These are phyloP conservation scores for Clavispora asparagi DNA, from an alignment of 805 yeast genomes.

Conservation along the genomic window DNA sequence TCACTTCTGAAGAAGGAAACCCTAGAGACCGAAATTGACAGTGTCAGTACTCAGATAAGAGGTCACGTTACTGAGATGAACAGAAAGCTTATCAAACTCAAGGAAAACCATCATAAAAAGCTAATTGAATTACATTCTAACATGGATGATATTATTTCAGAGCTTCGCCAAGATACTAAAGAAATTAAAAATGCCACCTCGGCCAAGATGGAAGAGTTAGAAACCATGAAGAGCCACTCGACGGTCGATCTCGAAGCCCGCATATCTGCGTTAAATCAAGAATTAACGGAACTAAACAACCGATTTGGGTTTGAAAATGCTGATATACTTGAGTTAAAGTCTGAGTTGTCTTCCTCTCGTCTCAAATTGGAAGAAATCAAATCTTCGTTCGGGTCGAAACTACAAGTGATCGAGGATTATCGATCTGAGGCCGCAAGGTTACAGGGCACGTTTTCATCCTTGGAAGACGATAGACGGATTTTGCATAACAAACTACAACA, in stretches of 20 bases:
- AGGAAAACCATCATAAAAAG: constrained; percentile 21
- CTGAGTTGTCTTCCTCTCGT: background rate
- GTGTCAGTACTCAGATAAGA: constrained; percentile 2
- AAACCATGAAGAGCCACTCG: constrained; percentile 4
- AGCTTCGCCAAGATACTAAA: constrained; percentile 8
- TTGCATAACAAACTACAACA: constrained; percentile 78
- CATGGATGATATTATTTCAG: constrained; percentile 14
- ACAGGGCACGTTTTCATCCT: constrained; percentile 36
- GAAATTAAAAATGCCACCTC: constrained; percentile 3
- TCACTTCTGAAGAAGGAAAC: background rate
- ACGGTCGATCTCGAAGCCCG: background rate
- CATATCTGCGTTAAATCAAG: background rate
- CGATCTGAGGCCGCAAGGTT: background rate
- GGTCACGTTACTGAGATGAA: constrained; percentile 16
- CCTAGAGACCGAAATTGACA: constrained; percentile 6
- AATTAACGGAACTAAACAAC: constrained; percentile 1
- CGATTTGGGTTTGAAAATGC: constrained; percentile 6
- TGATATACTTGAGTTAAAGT: constrained; percentile 4
- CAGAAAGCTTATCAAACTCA: constrained; percentile 19
- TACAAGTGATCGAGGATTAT: constrained; percentile 6
- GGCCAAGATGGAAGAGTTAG: constrained; percentile 14
- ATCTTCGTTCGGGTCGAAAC: constrained; percentile 2
- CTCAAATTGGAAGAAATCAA: background rate
- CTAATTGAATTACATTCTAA: constrained; percentile 9
- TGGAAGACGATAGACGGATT: constrained; percentile 54